phyloP scores from a whole-genome alignment of 2,329 filamentous ascomycete species.

The Pseudogymnoascus sp. region DNA sequence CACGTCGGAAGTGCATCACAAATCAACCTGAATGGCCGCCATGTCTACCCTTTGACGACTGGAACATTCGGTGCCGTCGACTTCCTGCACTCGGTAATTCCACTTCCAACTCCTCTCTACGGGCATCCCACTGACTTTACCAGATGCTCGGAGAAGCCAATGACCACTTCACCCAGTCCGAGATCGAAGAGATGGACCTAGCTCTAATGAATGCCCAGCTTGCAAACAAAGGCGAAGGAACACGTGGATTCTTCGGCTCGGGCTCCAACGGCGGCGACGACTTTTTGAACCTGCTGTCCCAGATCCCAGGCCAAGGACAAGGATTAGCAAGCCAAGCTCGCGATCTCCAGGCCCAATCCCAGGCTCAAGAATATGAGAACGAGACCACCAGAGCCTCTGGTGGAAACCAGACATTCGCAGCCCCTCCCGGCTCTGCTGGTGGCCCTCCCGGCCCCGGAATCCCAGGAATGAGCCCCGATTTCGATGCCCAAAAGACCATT shows the following conservation, averaged over 20 bases:
- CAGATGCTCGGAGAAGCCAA: constrained; percentile 56
- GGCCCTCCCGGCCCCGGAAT: constrained; percentile 43
- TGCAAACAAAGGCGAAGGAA: constrained; percentile 30
- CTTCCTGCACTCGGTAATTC: constrained; percentile 62
- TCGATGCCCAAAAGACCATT: constrained; percentile 70
- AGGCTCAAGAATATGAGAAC: constrained; percentile 56
- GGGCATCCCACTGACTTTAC: background rate
- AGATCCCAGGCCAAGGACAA: constrained; percentile 63
- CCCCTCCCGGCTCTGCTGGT: constrained; percentile 35
- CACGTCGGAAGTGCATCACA: constrained; percentile 62
- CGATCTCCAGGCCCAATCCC: constrained; percentile 50
- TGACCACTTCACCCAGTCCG: constrained; percentile 77
- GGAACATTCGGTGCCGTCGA: constrained; percentile 73
- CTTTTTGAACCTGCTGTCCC: constrained; percentile 64
- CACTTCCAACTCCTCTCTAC: constrained; percentile 25
- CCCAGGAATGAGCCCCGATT: constrained; percentile 64
- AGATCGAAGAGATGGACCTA: constrained; percentile 71
- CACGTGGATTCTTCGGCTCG: constrained; percentile 28
- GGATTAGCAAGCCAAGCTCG: constrained; percentile 60
- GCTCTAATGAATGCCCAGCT: constrained; percentile 61
- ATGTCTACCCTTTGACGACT: constrained; percentile 67
- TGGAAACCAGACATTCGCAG: constrained; percentile 36
- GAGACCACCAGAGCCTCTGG: constrained; percentile 35
- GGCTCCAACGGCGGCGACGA: constrained; percentile 35
- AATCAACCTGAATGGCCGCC: constrained; percentile 56